Conservation (phyloP, 148 eudicot genomes). For the Dianthus caryophyllus region DNA sequence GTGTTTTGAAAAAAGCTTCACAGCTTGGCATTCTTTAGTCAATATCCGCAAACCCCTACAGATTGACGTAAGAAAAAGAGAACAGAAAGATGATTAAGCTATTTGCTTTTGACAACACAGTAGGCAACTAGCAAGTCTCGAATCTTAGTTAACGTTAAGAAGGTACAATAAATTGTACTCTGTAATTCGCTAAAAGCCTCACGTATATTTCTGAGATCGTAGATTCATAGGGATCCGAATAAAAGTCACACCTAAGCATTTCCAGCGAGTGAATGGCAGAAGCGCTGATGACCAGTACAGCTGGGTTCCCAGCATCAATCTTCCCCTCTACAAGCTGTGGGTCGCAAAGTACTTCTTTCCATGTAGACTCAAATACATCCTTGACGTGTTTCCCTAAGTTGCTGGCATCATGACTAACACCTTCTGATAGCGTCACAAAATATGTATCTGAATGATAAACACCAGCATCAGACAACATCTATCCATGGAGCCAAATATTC, state of each 20-base stretch:
- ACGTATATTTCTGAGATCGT: slow-evolving; percentile 1
- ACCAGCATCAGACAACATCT: not conserved
- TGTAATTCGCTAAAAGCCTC: not conserved
- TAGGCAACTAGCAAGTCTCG: not conserved
- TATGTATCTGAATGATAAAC: slow-evolving; percentile 48
- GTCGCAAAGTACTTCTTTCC: slow-evolving; percentile 70
- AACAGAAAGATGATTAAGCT: not conserved
- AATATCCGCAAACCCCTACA: slow-evolving; percentile 68
- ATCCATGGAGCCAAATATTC: not conserved
- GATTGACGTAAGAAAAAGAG: too few relatives aligned
- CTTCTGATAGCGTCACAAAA: slow-evolving; percentile 50
- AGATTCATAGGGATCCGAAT: slow-evolving; percentile 1
- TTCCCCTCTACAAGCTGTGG: slow-evolving; percentile 54
- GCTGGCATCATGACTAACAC: slow-evolving; percentile 39
- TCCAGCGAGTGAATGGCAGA: slow-evolving; percentile 89
- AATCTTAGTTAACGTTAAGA: not conserved
- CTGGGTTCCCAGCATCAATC: slow-evolving; percentile 80
- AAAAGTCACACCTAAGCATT: slow-evolving; percentile 56
- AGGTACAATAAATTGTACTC: not conserved
- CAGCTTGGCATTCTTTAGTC: slow-evolving; percentile 78
- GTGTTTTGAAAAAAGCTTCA: slow-evolving; percentile 93
- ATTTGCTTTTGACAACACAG: not conserved
- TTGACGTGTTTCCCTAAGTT: slow-evolving; percentile 57
- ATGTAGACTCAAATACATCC: slow-evolving; percentile 59
- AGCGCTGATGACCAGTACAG: slow-evolving; percentile 62